phyloP scores from a whole-genome alignment of 805 yeast genomes.

The Yueomyces sp. region DNA sequence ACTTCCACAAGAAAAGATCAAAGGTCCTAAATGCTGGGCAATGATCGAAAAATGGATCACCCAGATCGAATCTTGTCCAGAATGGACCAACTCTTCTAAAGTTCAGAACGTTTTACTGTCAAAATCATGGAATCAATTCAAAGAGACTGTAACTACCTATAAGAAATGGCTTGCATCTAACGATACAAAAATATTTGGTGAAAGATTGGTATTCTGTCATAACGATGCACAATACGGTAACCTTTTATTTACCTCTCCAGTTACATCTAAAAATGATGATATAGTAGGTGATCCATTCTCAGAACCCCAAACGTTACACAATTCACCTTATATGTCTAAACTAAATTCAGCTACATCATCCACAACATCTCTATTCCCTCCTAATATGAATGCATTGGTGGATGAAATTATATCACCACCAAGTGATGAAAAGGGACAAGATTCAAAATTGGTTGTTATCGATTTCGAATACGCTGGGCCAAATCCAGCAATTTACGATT shows the following conservation, averaged over 20 bases:
- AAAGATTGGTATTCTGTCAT: conserved; percentile 65
- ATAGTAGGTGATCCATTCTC: neutral
- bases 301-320: conserved; percentile 19
- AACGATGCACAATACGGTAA: conserved; percentile 97
- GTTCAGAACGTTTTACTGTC: conserved; percentile 27
- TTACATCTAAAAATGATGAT: conserved; percentile 14
- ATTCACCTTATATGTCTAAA: conserved; percentile 4
- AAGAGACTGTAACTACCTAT: conserved; percentile 36
- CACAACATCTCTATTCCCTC: conserved; percentile 18
- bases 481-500: conserved; percentile 77
- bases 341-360: conserved; percentile 7
- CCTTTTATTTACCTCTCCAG: conserved; percentile 53
- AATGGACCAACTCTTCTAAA: conserved; percentile 26
- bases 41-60: conserved; percentile 60
- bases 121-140: conserved; percentile 35
- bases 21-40: conserved; percentile 59
- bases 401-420: conserved; percentile 26
- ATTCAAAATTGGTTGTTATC: conserved; percentile 74
- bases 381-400: conserved; percentile 14
- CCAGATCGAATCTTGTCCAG: conserved; percentile 26
- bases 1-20: conserved; percentile 37
- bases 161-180: conserved; percentile 42
- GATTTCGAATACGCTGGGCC: conserved; percentile 95
- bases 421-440: conserved; percentile 33
- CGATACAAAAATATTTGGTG: conserved; percentile 5